Evolutionary conservation across 1,139 yeast genomes (phyloP).

Genomic region (Debaryomyces udenii): DNA sequence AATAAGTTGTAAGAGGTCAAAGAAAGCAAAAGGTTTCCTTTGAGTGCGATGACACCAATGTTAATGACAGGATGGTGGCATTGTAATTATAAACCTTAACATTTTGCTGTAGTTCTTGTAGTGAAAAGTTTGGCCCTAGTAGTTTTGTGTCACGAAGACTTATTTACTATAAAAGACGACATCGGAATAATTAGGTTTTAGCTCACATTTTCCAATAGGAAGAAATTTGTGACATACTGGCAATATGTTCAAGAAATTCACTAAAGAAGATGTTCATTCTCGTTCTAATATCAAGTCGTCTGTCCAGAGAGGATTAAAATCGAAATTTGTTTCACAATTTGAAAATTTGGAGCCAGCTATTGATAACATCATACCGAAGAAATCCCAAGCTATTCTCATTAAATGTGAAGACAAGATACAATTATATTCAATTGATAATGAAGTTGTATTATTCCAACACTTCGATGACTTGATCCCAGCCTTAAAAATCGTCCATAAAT

Average conservation of each 20-base stretch:
- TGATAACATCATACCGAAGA: constrained; percentile 87
- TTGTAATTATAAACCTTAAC: constrained; percentile 75
- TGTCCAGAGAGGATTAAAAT: constrained; percentile 80
- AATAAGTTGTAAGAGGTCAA: constrained; percentile 56
- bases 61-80: constrained; percentile 54
- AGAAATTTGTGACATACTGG: constrained; percentile 1
- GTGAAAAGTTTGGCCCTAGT: too few relatives aligned
- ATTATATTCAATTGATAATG: constrained; percentile 71
- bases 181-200: constrained; percentile 4
- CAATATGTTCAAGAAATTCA: constrained; percentile 66
- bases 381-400: constrained; percentile 77
- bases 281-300: constrained; percentile 92
- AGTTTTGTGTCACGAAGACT: constrained; percentile 4
- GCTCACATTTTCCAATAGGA: neutral
- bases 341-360: constrained; percentile 72
- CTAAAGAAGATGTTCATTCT: constrained; percentile 85
- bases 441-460: constrained; percentile 79
- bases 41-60: constrained; percentile 79
- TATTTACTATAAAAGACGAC: constrained; percentile 1
- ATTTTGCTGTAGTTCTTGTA: constrained; percentile 21
- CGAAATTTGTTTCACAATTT: constrained; percentile 71
- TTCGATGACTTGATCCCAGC: constrained; percentile 85
- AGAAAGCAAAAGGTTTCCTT: constrained; percentile 55
- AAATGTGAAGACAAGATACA: constrained; percentile 91
- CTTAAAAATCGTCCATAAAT: constrained; percentile 76